Evolutionary conservation across 345 rosid genomes (phyloP).

Genomic region (Abelmoschus esculentus): DNA sequence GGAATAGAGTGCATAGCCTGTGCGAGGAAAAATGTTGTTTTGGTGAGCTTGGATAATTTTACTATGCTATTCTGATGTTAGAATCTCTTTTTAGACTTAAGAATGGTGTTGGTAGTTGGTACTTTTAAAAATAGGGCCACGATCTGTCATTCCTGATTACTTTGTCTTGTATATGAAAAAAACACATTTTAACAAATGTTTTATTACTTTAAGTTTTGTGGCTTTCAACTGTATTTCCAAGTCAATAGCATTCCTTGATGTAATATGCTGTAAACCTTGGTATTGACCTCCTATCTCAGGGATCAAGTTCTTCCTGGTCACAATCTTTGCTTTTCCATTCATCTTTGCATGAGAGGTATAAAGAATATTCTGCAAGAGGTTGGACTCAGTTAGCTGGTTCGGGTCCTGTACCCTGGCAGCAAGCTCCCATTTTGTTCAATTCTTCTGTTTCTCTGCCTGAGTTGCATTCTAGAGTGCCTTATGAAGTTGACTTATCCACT

Average conservation of each 20-base stretch:
- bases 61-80: not conserved
- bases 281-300: constrained; percentile 35
- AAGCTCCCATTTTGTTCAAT: constrained; percentile 58
- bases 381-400: constrained; percentile 69
- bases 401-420: constrained; percentile 71
- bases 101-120: not conserved
- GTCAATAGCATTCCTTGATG: not conserved
- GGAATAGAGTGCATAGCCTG: constrained; percentile 83
- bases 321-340: constrained; percentile 33
- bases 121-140: not conserved
- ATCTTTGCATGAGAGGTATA: constrained; percentile 44
- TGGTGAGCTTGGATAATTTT: constrained; percentile 44
- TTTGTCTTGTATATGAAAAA: not conserved
- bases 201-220: not conserved
- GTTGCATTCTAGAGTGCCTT: constrained; percentile 36
- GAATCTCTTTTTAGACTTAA: not conserved
- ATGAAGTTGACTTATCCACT: constrained; percentile 42
- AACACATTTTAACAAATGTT: not conserved
- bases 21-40: constrained; percentile 47
- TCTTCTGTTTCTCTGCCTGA: constrained; percentile 54
- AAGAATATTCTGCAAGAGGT: constrained; percentile 43
- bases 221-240: not conserved
- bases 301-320: constrained; percentile 44
- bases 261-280: not conserved
- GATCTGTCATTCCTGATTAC: not conserved